These are phyloP conservation scores for Aspergillus cavernicola DNA, from an alignment of 495 filamentous ascomycete species.

Conservation along the genomic window DNA sequence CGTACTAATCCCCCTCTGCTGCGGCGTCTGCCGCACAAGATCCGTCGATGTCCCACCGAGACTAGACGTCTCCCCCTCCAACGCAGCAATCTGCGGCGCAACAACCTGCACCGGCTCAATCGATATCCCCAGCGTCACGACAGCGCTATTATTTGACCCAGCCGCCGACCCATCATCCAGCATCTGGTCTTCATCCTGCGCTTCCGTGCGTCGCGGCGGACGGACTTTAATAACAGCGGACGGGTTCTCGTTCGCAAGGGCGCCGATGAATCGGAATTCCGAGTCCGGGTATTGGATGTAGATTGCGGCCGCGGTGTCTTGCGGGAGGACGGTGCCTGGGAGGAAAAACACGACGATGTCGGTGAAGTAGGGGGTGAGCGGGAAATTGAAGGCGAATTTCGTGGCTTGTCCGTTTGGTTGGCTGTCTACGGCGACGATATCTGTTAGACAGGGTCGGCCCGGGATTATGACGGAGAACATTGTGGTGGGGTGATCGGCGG, in stretches of 20 bases:
- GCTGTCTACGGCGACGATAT: constrained; percentile 50
- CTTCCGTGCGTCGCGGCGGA: constrained; percentile 25
- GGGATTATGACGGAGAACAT: constrained; percentile 59
- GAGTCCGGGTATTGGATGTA: constrained; percentile 68
- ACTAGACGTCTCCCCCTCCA: constrained; percentile 41
- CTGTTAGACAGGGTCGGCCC: constrained; percentile 57
- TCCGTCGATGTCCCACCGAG: constrained; percentile 21
- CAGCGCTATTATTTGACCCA: constrained; percentile 20
- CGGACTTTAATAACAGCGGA: constrained; percentile 79
- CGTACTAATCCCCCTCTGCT: constrained; percentile 49
- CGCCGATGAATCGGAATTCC: constrained; percentile 78
- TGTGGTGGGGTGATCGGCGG: constrained; percentile 9
- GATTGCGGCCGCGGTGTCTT: constrained; percentile 77
- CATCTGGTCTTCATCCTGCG: constrained; percentile 40
- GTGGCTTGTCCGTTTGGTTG: constrained; percentile 51
- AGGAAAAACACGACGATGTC: constrained; percentile 89
- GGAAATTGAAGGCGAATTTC: constrained; percentile 64
- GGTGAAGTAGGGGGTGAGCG: constrained; percentile 56
- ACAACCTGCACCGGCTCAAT: constrained; percentile 74
- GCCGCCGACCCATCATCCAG: constrained; percentile 34
- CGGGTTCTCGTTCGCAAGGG: constrained; percentile 81
- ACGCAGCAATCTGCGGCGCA: constrained; percentile 58
- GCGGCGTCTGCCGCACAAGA: constrained; percentile 28
- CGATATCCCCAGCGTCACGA: constrained; percentile 73
- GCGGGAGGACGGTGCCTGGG: constrained; percentile 70